Conservation (phyloP, 1,284 basidiomycete genomes). For the Fomitopsis schrenkii region DNA sequence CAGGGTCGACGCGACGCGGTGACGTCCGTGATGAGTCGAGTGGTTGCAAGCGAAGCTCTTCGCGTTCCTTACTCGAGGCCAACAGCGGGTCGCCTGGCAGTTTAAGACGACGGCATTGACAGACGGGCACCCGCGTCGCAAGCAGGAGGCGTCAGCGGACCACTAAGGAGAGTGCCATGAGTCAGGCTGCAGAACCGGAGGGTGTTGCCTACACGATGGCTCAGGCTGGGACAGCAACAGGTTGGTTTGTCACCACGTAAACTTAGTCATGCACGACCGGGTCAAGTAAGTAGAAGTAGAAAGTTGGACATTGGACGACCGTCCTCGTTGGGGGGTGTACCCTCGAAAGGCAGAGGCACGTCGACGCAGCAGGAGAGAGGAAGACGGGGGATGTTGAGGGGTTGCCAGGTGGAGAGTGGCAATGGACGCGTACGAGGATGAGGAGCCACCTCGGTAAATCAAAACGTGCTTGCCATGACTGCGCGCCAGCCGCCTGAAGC, state of each 20-base stretch:
- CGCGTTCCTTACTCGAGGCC: background rate
- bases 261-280: background rate
- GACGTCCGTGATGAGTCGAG: background rate
- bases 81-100: background rate
- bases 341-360: background rate
- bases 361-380: background rate
- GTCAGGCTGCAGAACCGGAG: background rate
- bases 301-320: background rate
- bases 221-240: no score
- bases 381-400: background rate
- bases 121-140: background rate
- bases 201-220: background rate
- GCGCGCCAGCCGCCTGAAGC: background rate
- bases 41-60: background rate
- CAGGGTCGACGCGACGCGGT: background rate
- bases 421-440: background rate
- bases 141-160: background rate
- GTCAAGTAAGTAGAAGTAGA: background rate
- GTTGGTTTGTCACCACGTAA: background rate
- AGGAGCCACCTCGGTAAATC: background rate
- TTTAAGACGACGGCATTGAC: background rate
- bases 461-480: background rate
- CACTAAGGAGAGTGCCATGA: background rate
- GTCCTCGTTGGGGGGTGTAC: background rate
- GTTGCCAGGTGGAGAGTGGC: background rate